Conservation (phyloP, 345 rosid species). For the Turritis glabra region DNA sequence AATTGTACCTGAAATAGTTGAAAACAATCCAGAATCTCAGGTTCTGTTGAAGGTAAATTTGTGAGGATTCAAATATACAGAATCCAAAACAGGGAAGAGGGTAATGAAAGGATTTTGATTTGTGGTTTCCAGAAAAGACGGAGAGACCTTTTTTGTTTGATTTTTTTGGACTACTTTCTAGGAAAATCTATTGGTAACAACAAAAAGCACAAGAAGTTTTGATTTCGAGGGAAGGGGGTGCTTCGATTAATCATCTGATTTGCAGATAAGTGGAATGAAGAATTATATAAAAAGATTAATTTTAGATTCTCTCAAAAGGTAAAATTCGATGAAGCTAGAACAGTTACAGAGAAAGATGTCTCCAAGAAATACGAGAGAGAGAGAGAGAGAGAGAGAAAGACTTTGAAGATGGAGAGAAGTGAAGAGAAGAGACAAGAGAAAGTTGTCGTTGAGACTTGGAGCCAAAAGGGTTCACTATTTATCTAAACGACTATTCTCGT, state of each 20-base stretch:
- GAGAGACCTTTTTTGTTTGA: conserved; percentile 6
- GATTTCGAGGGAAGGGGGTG: conserved; percentile 15
- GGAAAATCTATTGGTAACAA: conserved; percentile 23
- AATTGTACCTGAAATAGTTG: conserved; percentile 22
- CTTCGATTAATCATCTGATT: conserved; percentile 24
- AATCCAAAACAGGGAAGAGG: background rate
- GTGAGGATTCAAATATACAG: background rate
- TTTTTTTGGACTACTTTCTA: conserved; percentile 10
- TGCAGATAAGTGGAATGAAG: background rate
- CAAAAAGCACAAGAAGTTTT: conserved; percentile 14
- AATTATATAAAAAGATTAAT: too few relatives aligned
- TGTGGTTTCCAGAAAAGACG: background rate
- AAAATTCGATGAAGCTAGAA: too few relatives aligned
- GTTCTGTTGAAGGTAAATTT: background rate
- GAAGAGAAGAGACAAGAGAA: conserved; percentile 25
- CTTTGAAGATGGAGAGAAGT: conserved; percentile 5
- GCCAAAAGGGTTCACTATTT: conserved; percentile 31
- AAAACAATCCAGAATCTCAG: conserved; percentile 4
- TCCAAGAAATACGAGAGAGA: conserved; percentile 7
- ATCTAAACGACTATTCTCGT: background rate
- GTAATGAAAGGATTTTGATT: background rate
- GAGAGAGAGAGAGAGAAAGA: conserved; percentile 15
- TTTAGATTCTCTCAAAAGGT: background rate
- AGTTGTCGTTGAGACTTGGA: conserved; percentile 28
- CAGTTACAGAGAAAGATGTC: conserved; percentile 27